These are phyloP conservation scores for Coemansia sp. DNA, from an alignment of 192 early-diverging fungal species.

Conservation along the genomic window DNA sequence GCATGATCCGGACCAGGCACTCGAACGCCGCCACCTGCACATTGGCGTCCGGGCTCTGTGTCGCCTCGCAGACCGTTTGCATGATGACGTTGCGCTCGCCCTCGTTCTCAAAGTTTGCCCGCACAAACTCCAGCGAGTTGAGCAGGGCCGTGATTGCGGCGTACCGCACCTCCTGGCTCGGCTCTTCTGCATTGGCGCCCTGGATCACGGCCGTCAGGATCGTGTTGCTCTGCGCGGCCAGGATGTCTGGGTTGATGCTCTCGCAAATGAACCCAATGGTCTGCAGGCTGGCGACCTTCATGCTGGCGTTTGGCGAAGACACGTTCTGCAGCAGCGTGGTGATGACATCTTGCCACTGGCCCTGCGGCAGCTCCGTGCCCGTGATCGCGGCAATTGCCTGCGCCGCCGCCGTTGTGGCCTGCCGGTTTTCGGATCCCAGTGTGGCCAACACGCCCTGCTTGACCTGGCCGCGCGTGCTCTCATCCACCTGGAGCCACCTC, in stretches of 20 bases:
- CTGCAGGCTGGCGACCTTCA: constrained; percentile 78
- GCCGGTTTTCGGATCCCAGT: constrained; percentile 33
- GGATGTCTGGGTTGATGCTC: constrained; percentile 69
- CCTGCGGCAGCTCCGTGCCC: constrained; percentile 83
- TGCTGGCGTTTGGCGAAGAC: constrained; percentile 57
- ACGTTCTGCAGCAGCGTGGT: constrained; percentile 71
- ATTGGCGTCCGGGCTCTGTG: constrained; percentile 64
- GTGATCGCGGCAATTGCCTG: constrained; percentile 89
- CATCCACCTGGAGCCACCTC: constrained; percentile 63
- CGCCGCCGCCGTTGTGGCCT: constrained; percentile 63
- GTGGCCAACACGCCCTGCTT: constrained; percentile 57
- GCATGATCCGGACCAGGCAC: constrained; percentile 95
- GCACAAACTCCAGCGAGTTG: constrained; percentile 94
- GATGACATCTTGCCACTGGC: constrained; percentile 87
- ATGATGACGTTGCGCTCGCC: constrained; percentile 97
- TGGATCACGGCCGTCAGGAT: constrained; percentile 94
- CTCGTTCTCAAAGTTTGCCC: constrained; percentile 89
- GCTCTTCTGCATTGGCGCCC: constrained; percentile 91
- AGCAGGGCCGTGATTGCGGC: constrained; percentile 85
- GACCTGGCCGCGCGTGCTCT: constrained; percentile 54
- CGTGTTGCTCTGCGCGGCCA: constrained; percentile 74
- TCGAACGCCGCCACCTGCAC: constrained; percentile 89
- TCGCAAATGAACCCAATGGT: constrained; percentile 95
- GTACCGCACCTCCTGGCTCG: constrained; percentile 77
- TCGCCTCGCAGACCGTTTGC: constrained; percentile 97